Percentiles rank a stretch among this genome's conserved stretches.
phyloP scores from a whole-genome alignment of 805 yeast species.

The Jamesozyma spencerorum region DNA sequence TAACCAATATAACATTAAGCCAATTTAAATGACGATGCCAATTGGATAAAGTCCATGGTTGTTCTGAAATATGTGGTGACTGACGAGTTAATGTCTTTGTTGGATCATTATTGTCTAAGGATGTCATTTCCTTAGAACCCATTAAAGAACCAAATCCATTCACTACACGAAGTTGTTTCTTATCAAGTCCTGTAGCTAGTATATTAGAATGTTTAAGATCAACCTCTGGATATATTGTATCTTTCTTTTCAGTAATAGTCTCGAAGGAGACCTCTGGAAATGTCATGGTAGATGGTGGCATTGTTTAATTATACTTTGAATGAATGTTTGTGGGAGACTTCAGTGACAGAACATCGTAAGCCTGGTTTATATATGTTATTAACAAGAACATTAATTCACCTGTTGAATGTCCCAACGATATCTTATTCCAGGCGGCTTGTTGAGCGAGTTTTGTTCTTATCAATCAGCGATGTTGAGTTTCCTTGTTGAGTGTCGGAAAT shows the following conservation, averaged over 20 bases:
- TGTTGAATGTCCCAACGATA: no score
- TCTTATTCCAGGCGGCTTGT: no score
- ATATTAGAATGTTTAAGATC: conserved; percentile 67
- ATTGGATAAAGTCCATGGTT: conserved; percentile 65
- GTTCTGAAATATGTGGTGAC: conserved; percentile 55
- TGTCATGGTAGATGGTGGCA: conserved; percentile 5
- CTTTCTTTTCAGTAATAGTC: neutral
- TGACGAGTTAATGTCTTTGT: conserved; percentile 27
- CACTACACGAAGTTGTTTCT: conserved; percentile 58
- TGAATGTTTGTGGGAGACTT: neutral
- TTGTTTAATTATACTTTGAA: neutral
- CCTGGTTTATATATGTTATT: no score
- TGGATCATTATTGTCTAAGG: conserved; percentile 23
- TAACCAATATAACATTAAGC: conserved; percentile 61
- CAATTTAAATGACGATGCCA: conserved; percentile 74
- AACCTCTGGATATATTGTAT: conserved; percentile 25
- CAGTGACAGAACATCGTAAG: no score
- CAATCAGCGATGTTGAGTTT: no score
- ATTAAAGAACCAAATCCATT: conserved; percentile 73
- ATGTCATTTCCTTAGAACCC: conserved; percentile 71
- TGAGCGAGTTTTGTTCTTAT: no score
- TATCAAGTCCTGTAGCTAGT: conserved; percentile 75
- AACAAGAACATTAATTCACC: no score
- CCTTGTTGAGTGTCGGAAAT: no score
- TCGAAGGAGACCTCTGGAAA: neutral